Conservation (phyloP, 768 basidiomycete species). For the Macrolepiota albuminosa region DNA sequence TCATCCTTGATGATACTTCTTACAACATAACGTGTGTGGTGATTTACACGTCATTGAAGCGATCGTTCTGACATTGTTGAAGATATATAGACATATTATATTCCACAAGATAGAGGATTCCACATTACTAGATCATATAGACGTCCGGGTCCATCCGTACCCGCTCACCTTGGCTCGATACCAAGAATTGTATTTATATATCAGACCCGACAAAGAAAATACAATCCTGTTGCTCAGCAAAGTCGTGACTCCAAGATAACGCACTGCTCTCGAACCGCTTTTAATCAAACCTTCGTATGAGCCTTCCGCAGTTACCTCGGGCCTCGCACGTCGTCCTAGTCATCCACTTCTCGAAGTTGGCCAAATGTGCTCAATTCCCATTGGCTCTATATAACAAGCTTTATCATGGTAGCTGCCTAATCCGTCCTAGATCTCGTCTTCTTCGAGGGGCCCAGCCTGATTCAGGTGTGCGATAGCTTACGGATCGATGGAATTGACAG, state of each 20-base stretch:
- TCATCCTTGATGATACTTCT: slow-evolving; percentile 9
- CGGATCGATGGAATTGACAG: not conserved
- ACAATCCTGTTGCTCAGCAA: not conserved
- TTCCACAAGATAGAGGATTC: not conserved
- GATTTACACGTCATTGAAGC: not conserved
- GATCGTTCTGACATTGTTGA: not conserved
- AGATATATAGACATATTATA: not conserved
- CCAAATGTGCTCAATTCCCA: slow-evolving; percentile 8
- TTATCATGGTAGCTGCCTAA: slow-evolving; percentile 1
- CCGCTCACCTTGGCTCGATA: not conserved
- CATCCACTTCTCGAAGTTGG: not conserved
- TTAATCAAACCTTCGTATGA: not conserved
- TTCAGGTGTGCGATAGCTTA: slow-evolving; percentile 3
- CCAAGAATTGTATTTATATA: not conserved
- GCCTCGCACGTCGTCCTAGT: not conserved
- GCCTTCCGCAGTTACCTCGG: slow-evolving; percentile 1
- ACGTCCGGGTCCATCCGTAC: not conserved
- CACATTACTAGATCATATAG: slow-evolving; percentile 1
- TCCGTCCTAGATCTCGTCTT: not conserved
- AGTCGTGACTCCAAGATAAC: not conserved
- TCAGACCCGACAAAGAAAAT: not conserved
- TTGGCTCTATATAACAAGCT: slow-evolving; percentile 8
- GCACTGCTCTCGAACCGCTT: not conserved
- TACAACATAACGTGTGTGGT: not conserved
- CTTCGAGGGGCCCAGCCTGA: not conserved